Conservation (phyloP, 2,329 filamentous ascomycete species). For the Neofusicoccum cordaticola region DNA sequence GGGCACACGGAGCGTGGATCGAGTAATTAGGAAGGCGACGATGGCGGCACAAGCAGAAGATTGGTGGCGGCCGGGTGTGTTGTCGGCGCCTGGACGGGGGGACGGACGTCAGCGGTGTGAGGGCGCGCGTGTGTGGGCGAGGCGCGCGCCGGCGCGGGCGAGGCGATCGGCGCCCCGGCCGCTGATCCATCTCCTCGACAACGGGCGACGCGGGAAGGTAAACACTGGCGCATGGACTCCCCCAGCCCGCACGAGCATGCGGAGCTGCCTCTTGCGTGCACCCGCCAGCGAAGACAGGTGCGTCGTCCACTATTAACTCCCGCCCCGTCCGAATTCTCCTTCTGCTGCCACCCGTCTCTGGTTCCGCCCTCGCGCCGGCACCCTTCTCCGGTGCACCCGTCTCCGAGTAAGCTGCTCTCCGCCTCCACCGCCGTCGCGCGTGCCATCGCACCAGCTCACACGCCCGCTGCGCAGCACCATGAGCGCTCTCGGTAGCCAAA, state of each 20-base stretch:
- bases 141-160: too few relatives aligned
- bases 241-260: conserved; percentile 12
- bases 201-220: neutral
- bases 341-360: conserved; percentile 7
- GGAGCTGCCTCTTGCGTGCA: conserved; percentile 4
- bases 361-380: neutral
- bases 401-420: neutral
- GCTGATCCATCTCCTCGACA: conserved; percentile 12
- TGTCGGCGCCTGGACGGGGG: neutral
- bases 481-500: conserved; percentile 1
- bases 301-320: neutral
- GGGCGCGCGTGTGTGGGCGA: neutral
- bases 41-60: neutral
- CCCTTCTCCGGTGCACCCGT: conserved; percentile 3
- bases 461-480: neutral
- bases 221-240: conserved; percentile 6
- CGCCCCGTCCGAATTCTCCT: neutral
- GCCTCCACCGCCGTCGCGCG: neutral
- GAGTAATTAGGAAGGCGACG: neutral
- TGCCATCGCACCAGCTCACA: conserved; percentile 4
- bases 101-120: conserved; percentile 9
- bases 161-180: neutral
- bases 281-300: conserved; percentile 7
- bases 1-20: neutral
- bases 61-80: neutral